These are phyloP conservation scores for Trichosanthes truncata DNA, from an alignment of 306 rosid genomes.

Conservation along the genomic window DNA sequence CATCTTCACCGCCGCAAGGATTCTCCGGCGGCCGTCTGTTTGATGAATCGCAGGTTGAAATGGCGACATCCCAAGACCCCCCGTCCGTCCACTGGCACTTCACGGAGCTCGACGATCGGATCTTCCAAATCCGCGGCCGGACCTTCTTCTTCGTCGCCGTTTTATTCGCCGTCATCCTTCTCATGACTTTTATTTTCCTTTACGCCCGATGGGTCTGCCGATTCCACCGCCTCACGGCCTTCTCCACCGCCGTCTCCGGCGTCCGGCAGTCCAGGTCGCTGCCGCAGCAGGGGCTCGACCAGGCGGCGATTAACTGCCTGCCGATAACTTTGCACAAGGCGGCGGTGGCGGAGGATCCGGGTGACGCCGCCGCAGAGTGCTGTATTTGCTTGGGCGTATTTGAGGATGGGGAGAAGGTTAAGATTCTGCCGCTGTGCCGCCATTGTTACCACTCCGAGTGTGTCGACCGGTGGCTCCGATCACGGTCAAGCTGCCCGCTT, in stretches of 20 bases:
- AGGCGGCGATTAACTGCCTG: conserved; percentile 23
- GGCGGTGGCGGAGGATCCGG: background rate
- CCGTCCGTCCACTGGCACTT: conserved; percentile 44
- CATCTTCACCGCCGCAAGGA: background rate
- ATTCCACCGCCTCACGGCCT: conserved; percentile 17
- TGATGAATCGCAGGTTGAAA: background rate
- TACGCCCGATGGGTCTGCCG: conserved; percentile 79
- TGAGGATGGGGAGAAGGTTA: conserved; percentile 60
- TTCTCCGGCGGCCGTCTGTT: background rate
- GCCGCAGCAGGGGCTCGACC: conserved; percentile 39
- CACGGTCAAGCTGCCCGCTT: conserved; percentile 72
- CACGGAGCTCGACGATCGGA: conserved; percentile 44
- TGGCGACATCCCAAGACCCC: conserved; percentile 23
- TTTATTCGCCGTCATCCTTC: conserved; percentile 44
- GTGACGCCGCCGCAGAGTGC: conserved; percentile 32
- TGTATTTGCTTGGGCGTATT: conserved; percentile 67
- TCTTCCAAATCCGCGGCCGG: conserved; percentile 52
- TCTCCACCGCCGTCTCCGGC: conserved; percentile 11
- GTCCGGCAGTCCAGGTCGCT: background rate
- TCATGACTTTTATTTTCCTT: conserved; percentile 42
- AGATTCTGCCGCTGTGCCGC: conserved; percentile 59
- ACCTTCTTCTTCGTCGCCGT: conserved; percentile 56
- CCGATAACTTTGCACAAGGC: conserved; percentile 46
- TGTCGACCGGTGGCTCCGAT: conserved; percentile 61
- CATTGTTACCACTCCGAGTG: conserved; percentile 76